A percentile compares a stretch with the other conserved stretches of the same genome.
phyloP scores from a whole-genome alignment of 140 eudicot species.

The Ambrosia hybrid region DNA sequence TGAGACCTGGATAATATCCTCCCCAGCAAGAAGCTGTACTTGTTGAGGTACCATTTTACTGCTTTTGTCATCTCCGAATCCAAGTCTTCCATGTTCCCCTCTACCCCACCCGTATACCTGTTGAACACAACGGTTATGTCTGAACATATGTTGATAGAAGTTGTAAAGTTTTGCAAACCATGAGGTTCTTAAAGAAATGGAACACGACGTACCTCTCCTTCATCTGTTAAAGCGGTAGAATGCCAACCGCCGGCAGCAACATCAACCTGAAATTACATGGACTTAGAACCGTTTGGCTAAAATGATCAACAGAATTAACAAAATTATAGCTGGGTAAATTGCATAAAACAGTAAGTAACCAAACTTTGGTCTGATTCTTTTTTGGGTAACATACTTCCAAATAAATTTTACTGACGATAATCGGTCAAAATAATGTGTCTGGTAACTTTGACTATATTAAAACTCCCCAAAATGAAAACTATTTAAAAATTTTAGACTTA shows the following conservation, averaged over 20 bases:
- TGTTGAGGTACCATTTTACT: constrained; percentile 99
- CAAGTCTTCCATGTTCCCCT: constrained; percentile 99
- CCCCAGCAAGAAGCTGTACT: constrained; percentile 90
- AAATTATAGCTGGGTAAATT: neutral
- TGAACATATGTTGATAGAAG: neutral
- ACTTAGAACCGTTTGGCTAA: constrained; percentile 8
- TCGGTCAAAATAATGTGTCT: neutral
- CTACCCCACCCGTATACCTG: constrained; percentile 99
- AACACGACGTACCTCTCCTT: constrained; percentile 72
- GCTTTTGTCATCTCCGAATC: constrained; percentile 99
- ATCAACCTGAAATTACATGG: constrained; percentile 61
- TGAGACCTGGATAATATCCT: constrained; percentile 90
- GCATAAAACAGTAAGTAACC: constrained; percentile 16
- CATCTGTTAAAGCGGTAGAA: constrained; percentile 92
- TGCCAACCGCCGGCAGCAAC: constrained; percentile 99
- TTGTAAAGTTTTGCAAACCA: neutral
- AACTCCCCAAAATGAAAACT: neutral
- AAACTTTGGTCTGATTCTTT: neutral
- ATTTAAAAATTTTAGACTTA: neutral
- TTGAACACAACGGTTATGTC: neutral
- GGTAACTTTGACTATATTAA: neutral
- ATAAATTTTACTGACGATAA: too few species aligned
- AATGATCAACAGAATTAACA: neutral
- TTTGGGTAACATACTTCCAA: neutral
- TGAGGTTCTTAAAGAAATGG: constrained; percentile 11